Evolutionary conservation across 768 basidiomycete species (phyloP), one percentile per base, ranked within the genome.

Genomic region (Phylloporus rhodoxanthus): DNA sequence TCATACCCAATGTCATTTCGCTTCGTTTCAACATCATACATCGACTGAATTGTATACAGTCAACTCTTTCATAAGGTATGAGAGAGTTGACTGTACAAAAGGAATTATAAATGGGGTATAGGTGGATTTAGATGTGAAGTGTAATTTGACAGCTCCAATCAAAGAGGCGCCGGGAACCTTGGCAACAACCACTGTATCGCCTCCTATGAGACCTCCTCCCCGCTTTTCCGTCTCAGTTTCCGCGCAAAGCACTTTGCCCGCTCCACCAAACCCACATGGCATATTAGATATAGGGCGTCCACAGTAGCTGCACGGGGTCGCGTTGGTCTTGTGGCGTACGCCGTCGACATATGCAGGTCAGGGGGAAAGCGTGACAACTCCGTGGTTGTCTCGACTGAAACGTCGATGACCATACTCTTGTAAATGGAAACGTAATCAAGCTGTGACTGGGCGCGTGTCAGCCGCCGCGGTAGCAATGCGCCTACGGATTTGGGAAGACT

Each of bases 351-450:
- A 10, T 40, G 47, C 14, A 42, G 14, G 47, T 45, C 43, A n/a
- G 45, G 33, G 21, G 48, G 29, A 28, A 20, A 20, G 15, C 48
- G 50, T 1, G 55, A 41, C 2, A 51, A 28, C 20, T 58, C 60
- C 2, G 51, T 57, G 4, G 56, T 77, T 0, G 76, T 76, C 51
- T 78, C 72, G 30, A 80, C 71, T 43, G 74, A 76, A 8, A 79
- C 72, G 23, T 69, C 77, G 28, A 81, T 72, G 39, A 75, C 65
- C 53, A 75, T 53, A 47, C 57, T 66, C 15, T 48, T 61, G 21
- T 66, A 67, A 13, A 52, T 55, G 26, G 65, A 40, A 13, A 68
- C 44, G 38, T 72, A 63, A 21, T 74, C 62, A 42, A 64, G 65
- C 8, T 69, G 61, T 3, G 77, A 76, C 42, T 66, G 67, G 1